These are phyloP conservation scores for Coemansia sp. DNA, from an alignment of 192 early-diverging fungal genomes.

Conservation along the genomic window DNA sequence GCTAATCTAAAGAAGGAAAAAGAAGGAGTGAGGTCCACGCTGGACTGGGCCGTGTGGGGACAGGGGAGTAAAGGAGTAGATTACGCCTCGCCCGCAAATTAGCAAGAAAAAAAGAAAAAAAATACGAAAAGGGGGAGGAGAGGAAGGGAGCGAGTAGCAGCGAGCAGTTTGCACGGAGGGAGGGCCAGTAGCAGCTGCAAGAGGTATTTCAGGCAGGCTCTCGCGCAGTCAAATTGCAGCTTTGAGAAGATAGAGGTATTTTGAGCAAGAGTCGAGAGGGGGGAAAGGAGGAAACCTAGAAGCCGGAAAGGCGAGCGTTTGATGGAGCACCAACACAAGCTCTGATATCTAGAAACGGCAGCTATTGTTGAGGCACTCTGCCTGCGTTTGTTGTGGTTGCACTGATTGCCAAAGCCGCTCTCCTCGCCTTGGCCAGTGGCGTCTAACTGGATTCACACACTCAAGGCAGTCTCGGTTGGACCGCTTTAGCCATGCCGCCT, in stretches of 20 bases:
- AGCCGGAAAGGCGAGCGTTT: neutral
- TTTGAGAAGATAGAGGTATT: neutral
- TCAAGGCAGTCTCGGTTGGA: neutral
- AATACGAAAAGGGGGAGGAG: neutral
- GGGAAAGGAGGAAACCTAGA: neutral
- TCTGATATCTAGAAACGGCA: neutral
- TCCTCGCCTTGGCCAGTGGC: neutral
- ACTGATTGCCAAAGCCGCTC: slow-evolving; percentile 1
- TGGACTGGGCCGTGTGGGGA: neutral
- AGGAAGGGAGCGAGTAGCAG: neutral
- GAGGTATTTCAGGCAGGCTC: neutral
- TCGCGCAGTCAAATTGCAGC: neutral
- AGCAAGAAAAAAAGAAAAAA: neutral
- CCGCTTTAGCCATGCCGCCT: neutral
- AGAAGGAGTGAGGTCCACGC: neutral
- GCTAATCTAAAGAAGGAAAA: neutral
- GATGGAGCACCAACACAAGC: neutral
- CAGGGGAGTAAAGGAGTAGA: neutral
- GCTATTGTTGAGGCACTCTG: neutral
- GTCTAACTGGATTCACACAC: neutral
- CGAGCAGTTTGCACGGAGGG: neutral
- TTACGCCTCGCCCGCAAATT: slow-evolving; percentile 6
- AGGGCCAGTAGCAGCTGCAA: neutral
- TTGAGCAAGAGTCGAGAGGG: neutral
- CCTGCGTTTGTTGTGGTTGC: neutral